Percentiles rank a stretch among this genome's conserved stretches.
Evolutionary conservation across 306 rosid species (phyloP).

Genomic region (Quercus glauca): DNA sequence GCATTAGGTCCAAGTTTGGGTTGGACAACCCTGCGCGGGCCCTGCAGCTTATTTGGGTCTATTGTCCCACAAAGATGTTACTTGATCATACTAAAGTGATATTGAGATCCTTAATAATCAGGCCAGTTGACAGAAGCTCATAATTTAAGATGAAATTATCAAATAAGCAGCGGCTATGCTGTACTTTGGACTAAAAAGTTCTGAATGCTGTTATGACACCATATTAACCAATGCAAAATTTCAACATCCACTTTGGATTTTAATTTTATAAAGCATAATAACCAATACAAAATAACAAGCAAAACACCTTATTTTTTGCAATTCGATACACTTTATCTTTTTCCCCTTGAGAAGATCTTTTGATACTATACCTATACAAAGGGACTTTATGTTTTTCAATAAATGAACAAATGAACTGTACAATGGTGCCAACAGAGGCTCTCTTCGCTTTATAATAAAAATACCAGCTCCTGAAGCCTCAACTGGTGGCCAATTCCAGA

Average conservation of each 20-base stretch:
- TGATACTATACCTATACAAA: conserved; percentile 17
- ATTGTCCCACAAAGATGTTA: too few species aligned
- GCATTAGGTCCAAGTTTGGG: too few species aligned
- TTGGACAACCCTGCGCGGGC: too few species aligned
- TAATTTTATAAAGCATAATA: neutral
- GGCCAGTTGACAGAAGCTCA: too few species aligned
- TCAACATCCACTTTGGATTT: neutral
- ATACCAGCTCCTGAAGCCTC: conserved; percentile 38
- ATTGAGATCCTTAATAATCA: too few species aligned
- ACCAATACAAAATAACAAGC: conserved; percentile 19
- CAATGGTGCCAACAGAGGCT: conserved; percentile 43
- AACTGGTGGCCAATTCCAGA: conserved; percentile 28
- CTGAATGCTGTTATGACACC: neutral
- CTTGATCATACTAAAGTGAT: too few species aligned
- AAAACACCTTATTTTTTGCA: conserved; percentile 22
- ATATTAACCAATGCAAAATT: neutral
- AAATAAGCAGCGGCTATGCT: neutral
- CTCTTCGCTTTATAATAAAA: conserved; percentile 26
- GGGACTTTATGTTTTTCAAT: conserved; percentile 31
- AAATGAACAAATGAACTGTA: conserved; percentile 70
- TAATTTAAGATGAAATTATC: neutral
- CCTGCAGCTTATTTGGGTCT: too few species aligned
- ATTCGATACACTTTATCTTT: conserved; percentile 33
- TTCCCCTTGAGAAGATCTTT: conserved; percentile 32
- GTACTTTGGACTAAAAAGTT: neutral